These are phyloP conservation scores for Aspergillus brasiliensis DNA, from an alignment of 2,329 filamentous ascomycete species.

Conservation along the genomic window DNA sequence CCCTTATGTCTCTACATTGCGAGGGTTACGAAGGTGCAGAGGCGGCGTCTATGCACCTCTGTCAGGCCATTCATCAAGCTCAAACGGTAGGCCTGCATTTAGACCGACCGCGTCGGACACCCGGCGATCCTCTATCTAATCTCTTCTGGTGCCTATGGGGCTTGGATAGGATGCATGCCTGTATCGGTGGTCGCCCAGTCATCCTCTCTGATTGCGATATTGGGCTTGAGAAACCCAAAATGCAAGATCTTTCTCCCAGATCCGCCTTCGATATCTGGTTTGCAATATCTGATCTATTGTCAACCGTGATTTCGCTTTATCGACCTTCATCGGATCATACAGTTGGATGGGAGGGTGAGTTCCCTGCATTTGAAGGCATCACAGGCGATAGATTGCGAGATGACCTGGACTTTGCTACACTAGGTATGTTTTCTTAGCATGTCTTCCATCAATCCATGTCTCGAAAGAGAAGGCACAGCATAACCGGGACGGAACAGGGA, in stretches of 20 bases:
- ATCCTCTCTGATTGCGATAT: conserved; percentile 45
- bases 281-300: conserved; percentile 40
- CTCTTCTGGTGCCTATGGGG: conserved; percentile 47
- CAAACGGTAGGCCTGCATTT: conserved; percentile 45
- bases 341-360: conserved; percentile 42
- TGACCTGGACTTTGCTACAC: conserved; percentile 32
- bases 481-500: not conserved
- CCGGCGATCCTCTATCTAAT: conserved; percentile 31
- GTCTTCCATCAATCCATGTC: not conserved
- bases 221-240: conserved; percentile 35
- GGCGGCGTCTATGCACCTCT: conserved; percentile 42
- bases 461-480: not conserved
- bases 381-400: conserved; percentile 29
- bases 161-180: conserved; percentile 46
- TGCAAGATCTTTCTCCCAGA: conserved; percentile 14
- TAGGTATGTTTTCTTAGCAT: conserved; percentile 24
- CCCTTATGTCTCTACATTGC: conserved; percentile 45
- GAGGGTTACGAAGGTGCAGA: conserved; percentile 45
- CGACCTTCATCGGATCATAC: conserved; percentile 36
- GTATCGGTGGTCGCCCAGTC: conserved; percentile 43
- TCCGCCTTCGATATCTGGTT: conserved; percentile 42
- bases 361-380: conserved; percentile 41
- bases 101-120: conserved; percentile 35
- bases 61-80: conserved; percentile 45
- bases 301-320: conserved; percentile 44